Conservation (phyloP, 192 early-diverging fungal genomes). For the Chytriomyces hyalinus region DNA sequence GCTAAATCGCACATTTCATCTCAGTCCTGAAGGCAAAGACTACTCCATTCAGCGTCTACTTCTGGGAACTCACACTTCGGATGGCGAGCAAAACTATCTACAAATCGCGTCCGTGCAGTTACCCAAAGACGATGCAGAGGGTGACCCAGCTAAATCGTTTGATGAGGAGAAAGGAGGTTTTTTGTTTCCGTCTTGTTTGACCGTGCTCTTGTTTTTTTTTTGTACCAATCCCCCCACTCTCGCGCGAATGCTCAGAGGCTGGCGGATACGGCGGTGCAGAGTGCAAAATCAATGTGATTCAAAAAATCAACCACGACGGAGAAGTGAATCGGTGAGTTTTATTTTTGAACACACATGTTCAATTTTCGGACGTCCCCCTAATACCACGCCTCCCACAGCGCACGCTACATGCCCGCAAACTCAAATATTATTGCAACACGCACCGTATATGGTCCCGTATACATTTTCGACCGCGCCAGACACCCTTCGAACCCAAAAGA, state of each 20-base stretch:
- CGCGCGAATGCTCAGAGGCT: slow-evolving; percentile 54
- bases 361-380: slow-evolving; percentile 12
- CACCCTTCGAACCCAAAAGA: slow-evolving; percentile 74
- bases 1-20: neutral
- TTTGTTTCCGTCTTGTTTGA: neutral
- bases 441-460: slow-evolving; percentile 89
- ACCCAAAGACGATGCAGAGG: slow-evolving; percentile 72
- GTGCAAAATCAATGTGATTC: slow-evolving; percentile 83
- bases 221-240: no score
- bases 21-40: slow-evolving; percentile 86
- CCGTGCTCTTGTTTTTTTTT: no score
- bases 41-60: slow-evolving; percentile 89
- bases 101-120: slow-evolving; percentile 92
- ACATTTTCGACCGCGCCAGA: slow-evolving; percentile 93
- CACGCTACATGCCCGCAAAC: slow-evolving; percentile 96
- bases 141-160: slow-evolving; percentile 56
- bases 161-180: slow-evolving; percentile 77
- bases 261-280: slow-evolving; percentile 83
- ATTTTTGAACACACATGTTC: neutral
- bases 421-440: slow-evolving; percentile 96
- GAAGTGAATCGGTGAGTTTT: slow-evolving; percentile 82
- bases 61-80: slow-evolving; percentile 95
- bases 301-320: slow-evolving; percentile 95
- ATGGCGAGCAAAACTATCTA: slow-evolving; percentile 95
- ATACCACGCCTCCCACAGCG: slow-evolving; percentile 49